phyloP scores from a whole-genome alignment of 1,139 yeast genomes.

The Suhomyces wounanorum region DNA sequence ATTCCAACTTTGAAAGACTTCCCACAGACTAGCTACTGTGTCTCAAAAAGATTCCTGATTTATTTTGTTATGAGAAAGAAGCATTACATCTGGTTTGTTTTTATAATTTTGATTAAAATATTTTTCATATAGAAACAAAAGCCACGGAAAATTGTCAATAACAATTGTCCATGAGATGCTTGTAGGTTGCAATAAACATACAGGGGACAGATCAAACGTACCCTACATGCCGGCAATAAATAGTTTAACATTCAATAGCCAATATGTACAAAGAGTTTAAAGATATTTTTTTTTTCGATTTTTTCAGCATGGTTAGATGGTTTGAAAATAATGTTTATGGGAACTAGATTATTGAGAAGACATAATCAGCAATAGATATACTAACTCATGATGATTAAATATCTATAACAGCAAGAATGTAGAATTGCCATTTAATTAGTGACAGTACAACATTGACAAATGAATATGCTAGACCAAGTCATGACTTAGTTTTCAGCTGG shows the following conservation, averaged over 20 bases:
- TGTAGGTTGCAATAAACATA: not conserved
- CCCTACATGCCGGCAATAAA: constrained; percentile 6
- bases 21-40: no score
- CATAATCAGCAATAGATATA: not conserved
- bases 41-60: no score
- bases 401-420: constrained; percentile 9
- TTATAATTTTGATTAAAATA: not conserved
- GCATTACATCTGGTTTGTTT: not conserved
- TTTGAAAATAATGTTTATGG: not conserved
- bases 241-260: constrained; percentile 6
- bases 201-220: not conserved
- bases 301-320: not conserved
- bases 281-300: constrained; percentile 1
- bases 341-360: not conserved
- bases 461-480: constrained; percentile 4
- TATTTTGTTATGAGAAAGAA: not conserved
- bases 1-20: no score
- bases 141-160: not conserved
- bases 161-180: not conserved
- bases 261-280: constrained; percentile 5
- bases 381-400: not conserved
- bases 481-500: constrained; percentile 19
- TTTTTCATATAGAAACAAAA: constrained; percentile 2
- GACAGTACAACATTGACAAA: constrained; percentile 7
- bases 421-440: constrained; percentile 4